These are phyloP conservation scores for Dalbergia oliveri DNA, from an alignment of 306 rosid species.

Conservation along the genomic window DNA sequence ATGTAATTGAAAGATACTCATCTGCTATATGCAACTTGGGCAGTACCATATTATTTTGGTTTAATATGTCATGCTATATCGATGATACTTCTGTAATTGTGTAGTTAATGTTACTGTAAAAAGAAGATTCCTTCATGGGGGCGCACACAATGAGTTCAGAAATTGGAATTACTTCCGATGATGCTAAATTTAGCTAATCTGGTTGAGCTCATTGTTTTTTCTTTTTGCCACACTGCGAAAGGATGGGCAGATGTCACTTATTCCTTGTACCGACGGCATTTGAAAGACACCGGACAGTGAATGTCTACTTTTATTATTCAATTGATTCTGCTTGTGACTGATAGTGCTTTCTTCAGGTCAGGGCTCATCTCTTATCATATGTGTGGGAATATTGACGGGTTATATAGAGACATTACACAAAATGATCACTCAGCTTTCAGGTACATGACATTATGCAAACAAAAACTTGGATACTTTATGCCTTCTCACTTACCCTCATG, in stretches of 20 bases:
- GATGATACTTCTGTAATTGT: neutral
- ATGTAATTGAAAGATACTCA: neutral
- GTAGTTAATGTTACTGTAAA: neutral
- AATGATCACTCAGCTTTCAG: conserved; percentile 94
- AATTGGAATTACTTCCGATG: neutral
- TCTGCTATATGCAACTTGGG: neutral
- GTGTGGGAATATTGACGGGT: conserved; percentile 94
- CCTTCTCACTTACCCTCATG: neutral
- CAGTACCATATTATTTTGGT: conserved; percentile 10
- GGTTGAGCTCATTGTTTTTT: conserved; percentile 1
- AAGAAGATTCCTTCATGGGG: neutral
- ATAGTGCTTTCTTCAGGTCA: conserved; percentile 76
- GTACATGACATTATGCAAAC: conserved; percentile 57
- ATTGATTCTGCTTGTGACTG: conserved; percentile 46
- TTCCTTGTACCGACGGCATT: conserved; percentile 24
- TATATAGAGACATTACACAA: conserved; percentile 90
- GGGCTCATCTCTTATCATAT: conserved; percentile 91
- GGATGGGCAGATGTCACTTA: conserved; percentile 24
- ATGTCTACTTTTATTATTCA: conserved; percentile 25
- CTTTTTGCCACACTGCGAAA: conserved; percentile 18
- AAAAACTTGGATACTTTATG: conserved; percentile 28
- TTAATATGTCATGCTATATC: conserved; percentile 3
- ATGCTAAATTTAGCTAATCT: conserved; percentile 3
- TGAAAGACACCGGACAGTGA: conserved; percentile 16
- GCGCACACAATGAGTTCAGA: neutral